Base-by-base conservation (phyloP, 768 basidiomycete species). In the Hysterangium stoloniferum region DNA sequence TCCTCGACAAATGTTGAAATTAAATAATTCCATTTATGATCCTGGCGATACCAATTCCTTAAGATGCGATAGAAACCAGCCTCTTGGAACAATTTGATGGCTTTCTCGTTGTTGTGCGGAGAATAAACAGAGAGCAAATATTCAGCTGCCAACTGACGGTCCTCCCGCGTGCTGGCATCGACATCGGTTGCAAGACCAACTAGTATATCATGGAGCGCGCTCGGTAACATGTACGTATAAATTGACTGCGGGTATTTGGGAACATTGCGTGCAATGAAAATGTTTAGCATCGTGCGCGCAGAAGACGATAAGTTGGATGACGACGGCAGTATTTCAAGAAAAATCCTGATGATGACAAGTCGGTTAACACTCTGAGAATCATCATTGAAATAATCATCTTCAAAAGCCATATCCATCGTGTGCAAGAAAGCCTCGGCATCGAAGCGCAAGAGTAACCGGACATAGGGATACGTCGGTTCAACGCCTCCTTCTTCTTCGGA, bases 401-500 rank as follows among this genome's bases (percentile, higher is more conserved):
- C 96, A 57, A 98, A 95, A 1, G 89, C 92, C 53, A 93, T 81
- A 64, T 99, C 96, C 54, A 99, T 72, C 2, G 87, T 81, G 62
- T 99, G 92, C 8, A 99, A 79, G 62, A 94, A 87, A 0, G 91
- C 87, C 65, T 99, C 96, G 8, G 95, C 77, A 61, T 98, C 93
- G 61, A 94, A 95, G 6, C 74, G 79, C 6, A 98, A 75, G 1
- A 98, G 70, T 11, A 89, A 72, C 6, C 86, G 82, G 24, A 85
- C 78, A 58, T 98, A 96, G 2, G 93, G 95, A 59, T 93, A 96
- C 0, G 90, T 85, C 31, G 85, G 86, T 61, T 93, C 91, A 9
- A 73, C 64, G 0, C 82, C 82, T 7, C 79, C 84, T 13, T 86
- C 82, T 54, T 86, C 82, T 52, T 84, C 79, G 28, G 80, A 72